Conservation (phyloP, 1,139 yeast species). For the Debaryomyces sp. region DNA sequence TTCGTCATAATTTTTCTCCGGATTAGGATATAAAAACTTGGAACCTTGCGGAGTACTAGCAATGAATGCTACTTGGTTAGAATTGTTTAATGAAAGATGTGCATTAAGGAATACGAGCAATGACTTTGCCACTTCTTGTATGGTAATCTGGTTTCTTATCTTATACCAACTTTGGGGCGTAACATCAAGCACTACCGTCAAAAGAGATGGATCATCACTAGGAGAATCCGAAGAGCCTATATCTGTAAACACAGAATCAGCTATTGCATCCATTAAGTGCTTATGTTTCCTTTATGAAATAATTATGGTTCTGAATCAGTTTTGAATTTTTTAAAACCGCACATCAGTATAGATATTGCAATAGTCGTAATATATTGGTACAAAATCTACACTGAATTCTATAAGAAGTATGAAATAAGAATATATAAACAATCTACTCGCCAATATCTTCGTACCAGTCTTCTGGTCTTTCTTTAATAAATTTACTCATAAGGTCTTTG, state of each 20-base stretch:
- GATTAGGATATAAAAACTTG: conserved; percentile 68
- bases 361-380: neutral
- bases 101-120: conserved; percentile 77
- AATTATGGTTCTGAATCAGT: neutral
- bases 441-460: conserved; percentile 95
- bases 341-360: neutral
- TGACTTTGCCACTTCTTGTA: conserved; percentile 61
- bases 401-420: neutral
- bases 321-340: neutral
- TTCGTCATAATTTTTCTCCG: conserved; percentile 28
- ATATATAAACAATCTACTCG: conserved; percentile 27
- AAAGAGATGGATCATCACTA: conserved; percentile 75
- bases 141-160: conserved; percentile 44
- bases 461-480: conserved; percentile 74
- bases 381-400: neutral
- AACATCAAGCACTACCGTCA: conserved; percentile 78
- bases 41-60: conserved; percentile 78
- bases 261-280: conserved; percentile 66
- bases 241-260: conserved; percentile 65
- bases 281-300: neutral
- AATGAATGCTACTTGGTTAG: conserved; percentile 82
- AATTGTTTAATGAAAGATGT: conserved; percentile 81
- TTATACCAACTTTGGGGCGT: conserved; percentile 78
- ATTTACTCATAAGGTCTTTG: conserved; percentile 70
- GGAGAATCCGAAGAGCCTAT: conserved; percentile 33